Percentiles rank a stretch among this genome's conserved stretches.
Evolutionary conservation across 2,329 filamentous ascomycete species (phyloP).

Genomic region (Immersiporthe knoxdaviesiana): DNA sequence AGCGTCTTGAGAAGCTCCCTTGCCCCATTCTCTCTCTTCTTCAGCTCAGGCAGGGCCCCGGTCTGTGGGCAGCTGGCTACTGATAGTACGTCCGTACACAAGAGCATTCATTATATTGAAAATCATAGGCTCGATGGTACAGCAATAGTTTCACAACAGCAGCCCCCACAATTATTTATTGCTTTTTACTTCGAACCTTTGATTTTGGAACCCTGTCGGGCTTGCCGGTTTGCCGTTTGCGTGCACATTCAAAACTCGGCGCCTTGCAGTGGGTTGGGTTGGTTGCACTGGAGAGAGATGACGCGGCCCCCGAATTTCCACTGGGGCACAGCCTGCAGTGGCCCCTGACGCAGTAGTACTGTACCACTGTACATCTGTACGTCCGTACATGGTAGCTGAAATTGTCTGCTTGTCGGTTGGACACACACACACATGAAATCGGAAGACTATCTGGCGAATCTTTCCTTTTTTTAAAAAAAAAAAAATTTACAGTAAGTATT

Average conservation of each 20-base stretch:
- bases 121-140: not conserved
- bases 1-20: too few species aligned
- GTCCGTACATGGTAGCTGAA: too few species aligned
- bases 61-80: not conserved
- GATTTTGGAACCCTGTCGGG: conserved; percentile 1
- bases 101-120: not conserved
- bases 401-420: not conserved
- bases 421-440: not conserved
- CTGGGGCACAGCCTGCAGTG: not conserved
- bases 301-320: conserved; percentile 1
- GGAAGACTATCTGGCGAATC: not conserved
- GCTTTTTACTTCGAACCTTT: not conserved
- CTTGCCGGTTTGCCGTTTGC: conserved; percentile 5
- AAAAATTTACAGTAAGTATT: too few species aligned
- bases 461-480: not conserved
- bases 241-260: not conserved
- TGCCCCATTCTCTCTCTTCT: too few species aligned
- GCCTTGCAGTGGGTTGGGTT: not conserved
- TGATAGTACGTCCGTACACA: too few species aligned
- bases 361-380: not conserved
- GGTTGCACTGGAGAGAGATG: conserved; percentile 4
- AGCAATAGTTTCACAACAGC: not conserved
- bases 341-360: not conserved
- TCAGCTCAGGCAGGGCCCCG: not conserved
- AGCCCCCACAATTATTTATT: not conserved